These are phyloP conservation scores for Arabidopsis hybrid DNA, from an alignment of 441 rosid genomes.

Conservation along the genomic window DNA sequence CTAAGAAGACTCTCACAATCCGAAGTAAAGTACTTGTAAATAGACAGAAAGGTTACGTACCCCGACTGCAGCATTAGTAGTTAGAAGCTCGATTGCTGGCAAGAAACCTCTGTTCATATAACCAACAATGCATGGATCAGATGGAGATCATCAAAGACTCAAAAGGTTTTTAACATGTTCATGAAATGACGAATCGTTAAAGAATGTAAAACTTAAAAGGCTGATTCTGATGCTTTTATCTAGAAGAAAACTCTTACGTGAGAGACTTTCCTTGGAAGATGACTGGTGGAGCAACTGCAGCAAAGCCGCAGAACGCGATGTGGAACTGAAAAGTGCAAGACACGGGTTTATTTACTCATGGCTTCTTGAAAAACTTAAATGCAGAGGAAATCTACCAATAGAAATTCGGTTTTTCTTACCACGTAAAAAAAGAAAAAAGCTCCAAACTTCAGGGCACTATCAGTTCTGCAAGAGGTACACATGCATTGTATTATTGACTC, in stretches of 20 bases:
- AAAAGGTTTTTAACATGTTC: slow-evolving; percentile 6
- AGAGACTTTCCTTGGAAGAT: slow-evolving; percentile 98
- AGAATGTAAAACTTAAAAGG: slow-evolving; percentile 2
- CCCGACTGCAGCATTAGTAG: slow-evolving; percentile 65
- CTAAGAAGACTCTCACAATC: slow-evolving; percentile 21
- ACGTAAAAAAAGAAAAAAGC: slow-evolving; percentile 83
- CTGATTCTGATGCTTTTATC: slow-evolving; percentile 20
- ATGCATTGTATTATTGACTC: slow-evolving; percentile 25
- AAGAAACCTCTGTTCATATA: slow-evolving; percentile 83
- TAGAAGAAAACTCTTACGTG: slow-evolving; percentile 65
- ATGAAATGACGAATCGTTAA: neutral
- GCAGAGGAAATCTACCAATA: slow-evolving; percentile 26
- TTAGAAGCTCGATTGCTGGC: slow-evolving; percentile 85
- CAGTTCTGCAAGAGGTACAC: slow-evolving; percentile 75
- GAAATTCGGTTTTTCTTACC: slow-evolving; percentile 55
- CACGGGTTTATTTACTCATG: slow-evolving; percentile 6
- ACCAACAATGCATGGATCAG: slow-evolving; percentile 34
- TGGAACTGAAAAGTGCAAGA: slow-evolving; percentile 68
- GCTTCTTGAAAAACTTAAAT: slow-evolving; percentile 22
- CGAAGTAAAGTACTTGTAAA: slow-evolving; percentile 7
- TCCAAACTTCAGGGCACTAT: slow-evolving; percentile 95
- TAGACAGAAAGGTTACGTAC: slow-evolving; percentile 52
- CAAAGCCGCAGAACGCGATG: slow-evolving; percentile 84
- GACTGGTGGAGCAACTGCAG: slow-evolving; percentile 94
- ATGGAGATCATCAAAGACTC: slow-evolving; percentile 11